Evolutionary conservation across 1,284 basidiomycete species (phyloP).

Genomic region (Cryptococcus maquisensis): DNA sequence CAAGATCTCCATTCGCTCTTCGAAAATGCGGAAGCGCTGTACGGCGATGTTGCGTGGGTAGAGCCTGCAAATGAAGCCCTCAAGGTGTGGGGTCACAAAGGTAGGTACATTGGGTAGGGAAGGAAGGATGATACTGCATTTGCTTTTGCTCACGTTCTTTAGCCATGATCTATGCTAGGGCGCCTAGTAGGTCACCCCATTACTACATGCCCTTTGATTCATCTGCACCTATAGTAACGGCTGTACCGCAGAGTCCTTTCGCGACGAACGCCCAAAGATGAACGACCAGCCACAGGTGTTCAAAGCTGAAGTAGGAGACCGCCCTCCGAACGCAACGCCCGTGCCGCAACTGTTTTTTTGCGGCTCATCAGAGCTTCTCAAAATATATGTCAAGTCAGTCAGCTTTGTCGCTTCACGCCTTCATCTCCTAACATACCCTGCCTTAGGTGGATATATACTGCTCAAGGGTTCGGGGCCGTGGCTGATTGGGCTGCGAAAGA

Average conservation of each 20-base stretch:
- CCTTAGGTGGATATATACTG: constrained; percentile 43
- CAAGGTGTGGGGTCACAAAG: constrained; percentile 46
- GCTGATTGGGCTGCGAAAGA: constrained; percentile 67
- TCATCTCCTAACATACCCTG: background rate
- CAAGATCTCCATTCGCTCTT: too few relatives aligned
- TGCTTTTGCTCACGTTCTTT: background rate
- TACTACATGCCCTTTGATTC: constrained; percentile 22
- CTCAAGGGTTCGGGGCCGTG: constrained; percentile 68
- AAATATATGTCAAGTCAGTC: constrained; percentile 77
- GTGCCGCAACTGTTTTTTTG: background rate
- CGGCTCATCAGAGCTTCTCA: constrained; percentile 62
- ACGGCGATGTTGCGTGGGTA: constrained; percentile 40
- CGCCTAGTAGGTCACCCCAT: constrained; percentile 54
- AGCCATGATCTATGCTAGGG: constrained; percentile 92
- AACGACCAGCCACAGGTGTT: constrained; percentile 11
- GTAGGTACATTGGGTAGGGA: constrained; percentile 18
- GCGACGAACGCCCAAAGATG: constrained; percentile 40
- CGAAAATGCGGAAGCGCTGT: constrained; percentile 63
- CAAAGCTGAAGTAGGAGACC: constrained; percentile 8
- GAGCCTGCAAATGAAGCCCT: constrained; percentile 8
- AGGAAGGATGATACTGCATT: background rate
- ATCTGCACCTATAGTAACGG: constrained; percentile 22
- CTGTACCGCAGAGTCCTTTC: constrained; percentile 5
- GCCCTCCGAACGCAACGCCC: constrained; percentile 1
- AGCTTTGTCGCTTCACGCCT: background rate